Conservation (phyloP, 1,284 basidiomycete species). For the Cutaneotrichosporon mucoides region DNA sequence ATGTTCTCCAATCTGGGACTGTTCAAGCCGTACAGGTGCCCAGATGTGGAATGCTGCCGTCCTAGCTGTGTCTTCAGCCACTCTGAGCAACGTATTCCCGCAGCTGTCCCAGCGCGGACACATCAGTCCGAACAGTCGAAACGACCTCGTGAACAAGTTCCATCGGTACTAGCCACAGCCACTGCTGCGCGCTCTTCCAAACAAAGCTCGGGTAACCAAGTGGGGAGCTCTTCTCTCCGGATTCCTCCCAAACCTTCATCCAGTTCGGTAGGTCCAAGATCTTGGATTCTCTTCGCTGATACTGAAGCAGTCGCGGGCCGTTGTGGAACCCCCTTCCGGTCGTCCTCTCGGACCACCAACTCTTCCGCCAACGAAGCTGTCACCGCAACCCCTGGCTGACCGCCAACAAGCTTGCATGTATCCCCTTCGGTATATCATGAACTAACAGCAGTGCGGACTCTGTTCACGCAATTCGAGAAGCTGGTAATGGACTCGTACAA, state of each 20-base stretch:
- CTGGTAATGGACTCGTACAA: slow-evolving; percentile 20
- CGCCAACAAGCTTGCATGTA: slow-evolving; percentile 39
- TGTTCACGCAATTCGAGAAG: slow-evolving; percentile 39
- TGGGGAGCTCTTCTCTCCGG: too few species aligned
- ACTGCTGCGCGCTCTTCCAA: too few species aligned
- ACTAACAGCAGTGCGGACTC: slow-evolving; percentile 26
- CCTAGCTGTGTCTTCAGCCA: slow-evolving; percentile 31
- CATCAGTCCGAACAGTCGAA: too few species aligned
- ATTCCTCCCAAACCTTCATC: too few species aligned
- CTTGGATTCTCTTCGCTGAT: not conserved
- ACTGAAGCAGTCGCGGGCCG: too few species aligned
- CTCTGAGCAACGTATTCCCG: not conserved
- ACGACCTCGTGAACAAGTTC: too few species aligned
- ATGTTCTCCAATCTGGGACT: slow-evolving; percentile 39
- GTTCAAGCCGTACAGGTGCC: slow-evolving; percentile 26
- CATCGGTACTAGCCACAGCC: too few species aligned
- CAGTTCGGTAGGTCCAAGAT: too few species aligned
- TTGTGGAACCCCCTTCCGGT: not conserved
- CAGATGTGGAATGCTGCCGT: slow-evolving; percentile 28
- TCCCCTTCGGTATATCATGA: too few species aligned
- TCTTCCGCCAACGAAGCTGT: slow-evolving; percentile 20
- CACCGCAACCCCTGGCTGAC: slow-evolving; percentile 35
- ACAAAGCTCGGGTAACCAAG: too few species aligned
- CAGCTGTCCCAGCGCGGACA: too few species aligned
- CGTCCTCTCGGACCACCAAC: slow-evolving; percentile 12